phyloP scores from a whole-genome alignment of 1,284 basidiomycete species.

The Pseudozyma sp. region DNA sequence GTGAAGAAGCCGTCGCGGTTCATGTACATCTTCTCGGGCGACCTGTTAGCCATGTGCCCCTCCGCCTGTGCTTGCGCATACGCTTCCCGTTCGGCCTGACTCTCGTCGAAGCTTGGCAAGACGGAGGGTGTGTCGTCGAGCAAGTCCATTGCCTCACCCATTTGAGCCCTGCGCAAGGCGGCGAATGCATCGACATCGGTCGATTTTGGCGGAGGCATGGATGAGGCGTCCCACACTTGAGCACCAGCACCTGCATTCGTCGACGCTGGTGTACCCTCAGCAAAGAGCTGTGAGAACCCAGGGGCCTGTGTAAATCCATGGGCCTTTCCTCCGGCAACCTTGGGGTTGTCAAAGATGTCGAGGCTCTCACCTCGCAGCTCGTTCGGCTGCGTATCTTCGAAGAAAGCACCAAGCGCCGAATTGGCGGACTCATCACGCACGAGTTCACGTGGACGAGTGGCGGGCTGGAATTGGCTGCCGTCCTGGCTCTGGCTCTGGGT shows the following conservation, averaged over 20 bases:
- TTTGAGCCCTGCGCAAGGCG: slow-evolving; percentile 56
- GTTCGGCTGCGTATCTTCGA: slow-evolving; percentile 58
- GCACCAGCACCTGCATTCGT: background rate
- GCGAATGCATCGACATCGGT: slow-evolving; percentile 60
- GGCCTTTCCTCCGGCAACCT: slow-evolving; percentile 38
- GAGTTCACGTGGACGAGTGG: slow-evolving; percentile 14
- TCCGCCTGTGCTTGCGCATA: slow-evolving; percentile 30
- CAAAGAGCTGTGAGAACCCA: slow-evolving; percentile 57
- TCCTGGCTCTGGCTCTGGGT: slow-evolving; percentile 27
- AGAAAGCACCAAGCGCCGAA: slow-evolving; percentile 64
- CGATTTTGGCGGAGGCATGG: slow-evolving; percentile 60
- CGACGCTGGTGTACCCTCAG: slow-evolving; percentile 43
- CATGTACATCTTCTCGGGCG: slow-evolving; percentile 58
- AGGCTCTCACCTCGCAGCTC: slow-evolving; percentile 54
- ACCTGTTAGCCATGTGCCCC: slow-evolving; percentile 4
- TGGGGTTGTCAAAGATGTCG: slow-evolving; percentile 56
- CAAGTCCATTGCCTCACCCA: slow-evolving; percentile 46
- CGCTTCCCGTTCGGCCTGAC: slow-evolving; percentile 45
- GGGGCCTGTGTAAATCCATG: slow-evolving; percentile 50
- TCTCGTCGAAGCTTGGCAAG: slow-evolving; percentile 57
- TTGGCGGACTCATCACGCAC: slow-evolving; percentile 38
- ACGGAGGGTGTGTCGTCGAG: slow-evolving; percentile 51
- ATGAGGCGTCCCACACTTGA: slow-evolving; percentile 36
- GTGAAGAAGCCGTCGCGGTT: slow-evolving; percentile 66
- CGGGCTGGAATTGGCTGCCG: slow-evolving; percentile 18